Base-by-base conservation (phyloP, 2,329 filamentous ascomycete genomes). In the Tolypocladium ovalisporum region DNA sequence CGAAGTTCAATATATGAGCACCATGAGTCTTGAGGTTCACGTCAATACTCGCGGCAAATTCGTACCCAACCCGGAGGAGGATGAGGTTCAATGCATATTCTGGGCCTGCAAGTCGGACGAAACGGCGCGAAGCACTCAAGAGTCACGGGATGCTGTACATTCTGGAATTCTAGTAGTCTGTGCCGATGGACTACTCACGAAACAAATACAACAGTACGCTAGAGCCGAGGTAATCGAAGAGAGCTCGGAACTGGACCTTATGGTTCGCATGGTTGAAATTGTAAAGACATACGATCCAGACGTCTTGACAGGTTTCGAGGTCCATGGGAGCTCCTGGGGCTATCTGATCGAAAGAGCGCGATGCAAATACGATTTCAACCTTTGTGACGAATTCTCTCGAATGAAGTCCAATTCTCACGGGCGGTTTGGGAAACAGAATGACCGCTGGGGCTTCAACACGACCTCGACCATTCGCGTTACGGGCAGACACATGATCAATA, bases 401-500 rank as follows among this genome's bases (percentile, higher is more conserved):
- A 90, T 96, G 78, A 96, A 90, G 67, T 82, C 82, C 6, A 84
- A 94, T 63, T 90, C 89, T 0, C 86, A 92, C 68, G 89, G 90
- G 3, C 83, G 87, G 56, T 92, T 92, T 66, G 90, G 90, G 24
- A 96, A 90, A 70, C 89, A 96, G 29, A 85, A 84, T 54, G 92
- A 97, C 69, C 82, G 84, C 62, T 97, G 93, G 93, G 93, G 92
- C 0, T 96, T 96, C 75, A 94, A 90, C 61, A 91, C 92, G 56
- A 95, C 92, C 0, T 96, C 91, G 2, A 93, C 90, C 3, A 91
- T 97, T 63, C 85, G 86, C 57, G 83, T 99, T n/a, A 97, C 92
- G 0, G 94, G 94, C 6, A 82, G 94, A 60, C 93, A 97, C 68
- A 90, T 96, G 79, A 92, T 99, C 75, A 97, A 97, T 64, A 88